Conservation (phyloP, 1,284 basidiomycete genomes). For the Trichosporon sp. region DNA sequence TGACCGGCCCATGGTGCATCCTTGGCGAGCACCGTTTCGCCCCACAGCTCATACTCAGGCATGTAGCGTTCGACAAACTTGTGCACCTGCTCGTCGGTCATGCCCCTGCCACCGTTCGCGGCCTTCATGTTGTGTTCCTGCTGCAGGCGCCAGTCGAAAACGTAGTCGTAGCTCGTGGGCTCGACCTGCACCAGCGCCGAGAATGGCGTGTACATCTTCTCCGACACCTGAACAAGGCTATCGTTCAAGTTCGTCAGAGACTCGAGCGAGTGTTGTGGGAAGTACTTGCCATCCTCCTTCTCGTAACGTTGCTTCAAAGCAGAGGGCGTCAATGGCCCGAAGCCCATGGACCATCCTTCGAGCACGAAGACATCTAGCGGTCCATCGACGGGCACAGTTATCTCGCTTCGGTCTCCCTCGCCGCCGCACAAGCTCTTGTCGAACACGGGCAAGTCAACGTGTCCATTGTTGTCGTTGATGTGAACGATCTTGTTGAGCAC, state of each 20-base stretch:
- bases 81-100: slow-evolving; percentile 79
- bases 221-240: slow-evolving; percentile 38
- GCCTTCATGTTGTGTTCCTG: slow-evolving; percentile 87
- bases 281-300: slow-evolving; percentile 36
- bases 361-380: slow-evolving; percentile 82
- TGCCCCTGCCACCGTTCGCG: slow-evolving; percentile 77
- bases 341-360: slow-evolving; percentile 61
- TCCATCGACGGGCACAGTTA: slow-evolving; percentile 47
- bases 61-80: slow-evolving; percentile 61
- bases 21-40: slow-evolving; percentile 28
- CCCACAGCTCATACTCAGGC: slow-evolving; percentile 47
- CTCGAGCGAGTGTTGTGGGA: slow-evolving; percentile 35
- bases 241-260: slow-evolving; percentile 41
- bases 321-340: slow-evolving; percentile 41
- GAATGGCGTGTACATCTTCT: slow-evolving; percentile 41
- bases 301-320: slow-evolving; percentile 56
- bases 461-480: slow-evolving; percentile 25
- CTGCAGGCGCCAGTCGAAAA: slow-evolving; percentile 70
- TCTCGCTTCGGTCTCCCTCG: slow-evolving; percentile 74
- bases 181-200: slow-evolving; percentile 41
- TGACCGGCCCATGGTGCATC: slow-evolving; percentile 40
- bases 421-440: slow-evolving; percentile 81
- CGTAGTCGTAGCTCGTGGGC: slow-evolving; percentile 44
- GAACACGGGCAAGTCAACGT: slow-evolving; percentile 65
- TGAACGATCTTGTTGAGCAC: slow-evolving; percentile 17